phyloP scores from a whole-genome alignment of 1,284 basidiomycete genomes.

The Cryptococcus sp. region DNA sequence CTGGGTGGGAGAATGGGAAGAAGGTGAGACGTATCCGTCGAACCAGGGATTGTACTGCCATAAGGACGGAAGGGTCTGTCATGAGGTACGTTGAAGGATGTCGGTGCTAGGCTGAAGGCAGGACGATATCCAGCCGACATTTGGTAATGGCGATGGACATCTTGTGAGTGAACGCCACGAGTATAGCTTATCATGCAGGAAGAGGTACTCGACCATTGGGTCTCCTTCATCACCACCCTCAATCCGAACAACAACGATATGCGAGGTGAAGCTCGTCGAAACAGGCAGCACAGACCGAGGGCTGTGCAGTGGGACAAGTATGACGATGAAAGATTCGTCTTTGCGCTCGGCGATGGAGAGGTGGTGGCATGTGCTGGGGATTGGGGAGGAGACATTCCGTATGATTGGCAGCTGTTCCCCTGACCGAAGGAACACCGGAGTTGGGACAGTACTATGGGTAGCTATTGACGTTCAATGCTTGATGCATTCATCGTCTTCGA shows the following conservation, averaged over 20 bases:
- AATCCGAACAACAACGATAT: constrained; percentile 18
- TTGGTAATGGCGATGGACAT: constrained; percentile 11
- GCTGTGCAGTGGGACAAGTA: constrained; percentile 10
- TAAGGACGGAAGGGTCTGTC: constrained; percentile 30
- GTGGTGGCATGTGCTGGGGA: constrained; percentile 20
- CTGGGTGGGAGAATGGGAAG: constrained; percentile 61
- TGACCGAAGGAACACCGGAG: not conserved
- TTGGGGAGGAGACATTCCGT: constrained; percentile 27
- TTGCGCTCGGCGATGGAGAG: constrained; percentile 18
- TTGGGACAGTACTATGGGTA: too few relatives aligned
- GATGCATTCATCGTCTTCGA: too few relatives aligned
- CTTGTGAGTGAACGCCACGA: not conserved
- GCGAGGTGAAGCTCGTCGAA: not conserved
- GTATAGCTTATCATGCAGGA: constrained; percentile 8
- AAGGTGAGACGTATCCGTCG: constrained; percentile 63
- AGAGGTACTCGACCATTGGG: constrained; percentile 24
- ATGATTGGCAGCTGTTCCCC: constrained; percentile 36
- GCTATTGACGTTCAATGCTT: too few relatives aligned
- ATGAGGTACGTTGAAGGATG: constrained; percentile 30
- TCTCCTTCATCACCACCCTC: constrained; percentile 30
- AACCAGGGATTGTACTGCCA: constrained; percentile 47
- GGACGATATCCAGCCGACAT: constrained; percentile 42
- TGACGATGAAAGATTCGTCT: constrained; percentile 11
- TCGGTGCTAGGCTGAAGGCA: constrained; percentile 4
- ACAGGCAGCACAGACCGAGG: not conserved